phyloP scores from a whole-genome alignment of 2,329 filamentous ascomycete species.

The Paecilomyces fulvus region DNA sequence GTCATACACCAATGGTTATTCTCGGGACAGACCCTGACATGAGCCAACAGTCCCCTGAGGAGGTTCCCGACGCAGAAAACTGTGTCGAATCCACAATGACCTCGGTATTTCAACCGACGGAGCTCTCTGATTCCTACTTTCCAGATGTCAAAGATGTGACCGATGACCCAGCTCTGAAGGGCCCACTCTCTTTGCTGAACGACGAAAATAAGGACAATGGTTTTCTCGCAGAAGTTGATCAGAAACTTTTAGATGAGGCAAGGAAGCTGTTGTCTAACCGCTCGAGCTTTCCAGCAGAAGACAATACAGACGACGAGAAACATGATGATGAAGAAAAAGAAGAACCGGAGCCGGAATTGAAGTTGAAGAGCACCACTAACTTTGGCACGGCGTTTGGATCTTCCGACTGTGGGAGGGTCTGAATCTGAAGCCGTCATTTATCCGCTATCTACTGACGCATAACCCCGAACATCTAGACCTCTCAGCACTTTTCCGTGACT shows the following conservation, averaged over 20 bases:
- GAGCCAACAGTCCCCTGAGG: conserved; percentile 16
- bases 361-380: conserved; percentile 37
- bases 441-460: background rate
- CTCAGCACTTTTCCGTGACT: background rate
- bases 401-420: conserved; percentile 12
- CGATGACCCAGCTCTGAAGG: conserved; percentile 36
- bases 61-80: conserved; percentile 18
- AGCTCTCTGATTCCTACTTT: conserved; percentile 34
- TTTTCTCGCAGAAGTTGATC: conserved; percentile 35
- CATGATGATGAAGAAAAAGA: conserved; percentile 7
- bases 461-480: background rate
- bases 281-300: conserved; percentile 12
- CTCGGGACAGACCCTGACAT: conserved; percentile 28
- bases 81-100: conserved; percentile 23
- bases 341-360: conserved; percentile 29
- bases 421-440: background rate
- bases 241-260: conserved; percentile 35
- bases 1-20: conserved; percentile 38
- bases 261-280: conserved; percentile 21
- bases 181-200: conserved; percentile 35
- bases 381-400: conserved; percentile 41
- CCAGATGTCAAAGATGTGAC: conserved; percentile 29
- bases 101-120: conserved; percentile 26
- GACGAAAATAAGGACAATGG: conserved; percentile 30
- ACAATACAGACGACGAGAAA: conserved; percentile 16